A percentile compares a stretch with the other conserved stretches of the same genome.
Conservation (phyloP, 2,329 filamentous ascomycete species). For the Fusarium redolens region DNA sequence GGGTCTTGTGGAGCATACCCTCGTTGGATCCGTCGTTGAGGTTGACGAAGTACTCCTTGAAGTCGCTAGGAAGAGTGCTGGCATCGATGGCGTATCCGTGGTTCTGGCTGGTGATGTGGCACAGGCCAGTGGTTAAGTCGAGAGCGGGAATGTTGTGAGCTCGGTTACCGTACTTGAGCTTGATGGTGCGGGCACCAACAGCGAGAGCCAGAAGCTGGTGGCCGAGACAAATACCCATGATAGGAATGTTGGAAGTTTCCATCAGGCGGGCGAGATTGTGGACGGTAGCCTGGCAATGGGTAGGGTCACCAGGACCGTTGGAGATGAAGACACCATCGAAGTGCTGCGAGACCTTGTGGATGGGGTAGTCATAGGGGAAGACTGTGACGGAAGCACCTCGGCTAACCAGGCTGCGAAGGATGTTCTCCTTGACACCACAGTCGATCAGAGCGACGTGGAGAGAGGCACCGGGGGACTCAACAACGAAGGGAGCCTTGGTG, state of each 20-base stretch:
- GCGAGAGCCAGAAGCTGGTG: constrained; percentile 96
- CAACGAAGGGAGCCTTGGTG: constrained; percentile 98
- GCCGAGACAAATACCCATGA: constrained; percentile 98
- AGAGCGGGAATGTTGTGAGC: constrained; percentile 98
- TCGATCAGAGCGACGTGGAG: constrained; percentile 95
- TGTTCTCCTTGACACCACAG: constrained; percentile 99
- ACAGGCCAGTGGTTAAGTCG: constrained; percentile 93
- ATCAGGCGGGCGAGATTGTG: constrained; percentile 93
- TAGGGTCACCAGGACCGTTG: constrained; percentile 97
- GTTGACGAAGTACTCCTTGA: constrained; percentile 99
- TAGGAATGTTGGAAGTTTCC: constrained; percentile 87
- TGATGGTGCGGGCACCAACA: constrained; percentile 88
- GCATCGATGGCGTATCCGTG: constrained; percentile 97
- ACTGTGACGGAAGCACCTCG: constrained; percentile 93
- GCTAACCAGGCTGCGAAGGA: constrained; percentile 91
- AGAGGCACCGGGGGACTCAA: constrained; percentile 83
- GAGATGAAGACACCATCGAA: constrained; percentile 99
- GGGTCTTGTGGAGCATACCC: constrained; percentile 94
- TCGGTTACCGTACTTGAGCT: constrained; percentile 99
- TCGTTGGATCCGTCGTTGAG: constrained; percentile 98
- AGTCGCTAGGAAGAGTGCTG: constrained; percentile 82
- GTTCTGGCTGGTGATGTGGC: constrained; percentile 99
- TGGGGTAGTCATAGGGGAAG: constrained; percentile 96
- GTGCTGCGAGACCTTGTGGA: constrained; percentile 97
- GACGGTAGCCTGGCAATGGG: constrained; percentile 93